phyloP scores from a whole-genome alignment of 495 filamentous ascomycete species.

The Hapsidospora chrysogenum region DNA sequence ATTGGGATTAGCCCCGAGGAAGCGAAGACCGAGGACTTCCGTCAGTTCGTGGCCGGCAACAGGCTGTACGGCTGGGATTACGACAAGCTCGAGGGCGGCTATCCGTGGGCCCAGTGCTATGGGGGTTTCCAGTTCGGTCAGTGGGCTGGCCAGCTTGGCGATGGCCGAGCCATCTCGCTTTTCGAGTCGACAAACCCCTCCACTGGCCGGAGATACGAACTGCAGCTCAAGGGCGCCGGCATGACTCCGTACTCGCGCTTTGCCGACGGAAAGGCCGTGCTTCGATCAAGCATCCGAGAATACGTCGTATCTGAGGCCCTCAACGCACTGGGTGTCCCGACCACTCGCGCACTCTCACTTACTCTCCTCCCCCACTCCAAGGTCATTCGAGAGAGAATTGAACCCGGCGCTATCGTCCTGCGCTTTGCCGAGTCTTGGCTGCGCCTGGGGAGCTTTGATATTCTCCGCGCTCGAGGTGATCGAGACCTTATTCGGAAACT shows the following conservation, averaged over 20 bases:
- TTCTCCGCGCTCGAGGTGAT: conserved; percentile 68
- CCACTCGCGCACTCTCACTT: conserved; percentile 71
- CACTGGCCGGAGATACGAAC: conserved; percentile 60
- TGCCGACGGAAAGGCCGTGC: conserved; percentile 90
- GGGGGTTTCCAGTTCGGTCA: conserved; percentile 74
- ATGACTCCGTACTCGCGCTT: conserved; percentile 89
- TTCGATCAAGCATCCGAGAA: conserved; percentile 82
- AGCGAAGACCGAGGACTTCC: conserved; percentile 57
- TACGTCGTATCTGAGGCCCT: conserved; percentile 80
- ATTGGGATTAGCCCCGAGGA: conserved; percentile 54
- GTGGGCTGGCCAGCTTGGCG: conserved; percentile 93
- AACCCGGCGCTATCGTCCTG: conserved; percentile 84
- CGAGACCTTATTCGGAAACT: conserved; percentile 52
- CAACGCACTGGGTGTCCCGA: conserved; percentile 69
- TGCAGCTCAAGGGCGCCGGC: conserved; percentile 89
- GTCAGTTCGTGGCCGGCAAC: conserved; percentile 62
- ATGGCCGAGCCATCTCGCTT: conserved; percentile 83
- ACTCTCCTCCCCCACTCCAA: conserved; percentile 54
- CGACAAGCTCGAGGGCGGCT: conserved; percentile 46
- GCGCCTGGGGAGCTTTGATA: conserved; percentile 85
- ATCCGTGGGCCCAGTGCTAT: conserved; percentile 98
- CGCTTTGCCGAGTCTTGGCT: conserved; percentile 88
- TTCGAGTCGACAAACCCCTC: conserved; percentile 74
- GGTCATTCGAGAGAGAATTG: conserved; percentile 65
- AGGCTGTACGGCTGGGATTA: conserved; percentile 46